Conservation (phyloP, 116 monocot genomes). For the Posidonia oceanica region DNA sequence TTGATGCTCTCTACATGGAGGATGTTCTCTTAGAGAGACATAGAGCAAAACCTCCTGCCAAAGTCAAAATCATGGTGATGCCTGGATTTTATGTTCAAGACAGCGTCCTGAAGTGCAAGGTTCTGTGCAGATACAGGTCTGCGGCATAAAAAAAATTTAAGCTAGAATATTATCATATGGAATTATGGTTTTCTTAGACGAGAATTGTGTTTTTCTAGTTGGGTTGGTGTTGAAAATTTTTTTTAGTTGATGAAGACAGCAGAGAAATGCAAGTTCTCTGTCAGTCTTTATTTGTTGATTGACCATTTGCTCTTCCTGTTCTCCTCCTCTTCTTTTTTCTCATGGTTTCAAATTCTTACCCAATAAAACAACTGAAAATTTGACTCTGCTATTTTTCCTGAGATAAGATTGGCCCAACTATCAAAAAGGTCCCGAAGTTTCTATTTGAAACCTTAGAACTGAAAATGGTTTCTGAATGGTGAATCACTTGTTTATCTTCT, state of each 20-base stretch:
- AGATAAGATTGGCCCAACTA: too few relatives aligned
- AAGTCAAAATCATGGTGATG: constrained; percentile 81
- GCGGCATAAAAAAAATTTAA: constrained; percentile 1
- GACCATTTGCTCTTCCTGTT: neutral
- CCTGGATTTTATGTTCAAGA: constrained; percentile 91
- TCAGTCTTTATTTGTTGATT: too few relatives aligned
- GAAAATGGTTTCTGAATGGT: too few relatives aligned
- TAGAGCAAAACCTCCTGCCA: constrained; percentile 19
- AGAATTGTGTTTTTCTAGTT: neutral
- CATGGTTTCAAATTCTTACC: neutral
- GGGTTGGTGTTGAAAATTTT: neutral
- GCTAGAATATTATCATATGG: too few relatives aligned
- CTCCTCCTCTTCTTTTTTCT: neutral
- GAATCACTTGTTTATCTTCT: too few relatives aligned
- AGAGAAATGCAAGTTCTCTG: too few relatives aligned
- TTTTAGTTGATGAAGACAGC: neutral
- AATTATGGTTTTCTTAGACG: neutral
- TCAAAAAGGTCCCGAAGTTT: too few relatives aligned
- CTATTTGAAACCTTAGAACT: too few relatives aligned
- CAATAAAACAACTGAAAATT: too few relatives aligned
- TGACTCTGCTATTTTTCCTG: too few relatives aligned
- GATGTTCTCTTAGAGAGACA: constrained; percentile 43
- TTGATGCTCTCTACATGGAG: constrained; percentile 77
- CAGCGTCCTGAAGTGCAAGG: constrained; percentile 62
- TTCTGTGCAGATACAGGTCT: constrained; percentile 46